Conservation (phyloP, 441 rosid genomes). For the Gossypium gossypioides region DNA sequence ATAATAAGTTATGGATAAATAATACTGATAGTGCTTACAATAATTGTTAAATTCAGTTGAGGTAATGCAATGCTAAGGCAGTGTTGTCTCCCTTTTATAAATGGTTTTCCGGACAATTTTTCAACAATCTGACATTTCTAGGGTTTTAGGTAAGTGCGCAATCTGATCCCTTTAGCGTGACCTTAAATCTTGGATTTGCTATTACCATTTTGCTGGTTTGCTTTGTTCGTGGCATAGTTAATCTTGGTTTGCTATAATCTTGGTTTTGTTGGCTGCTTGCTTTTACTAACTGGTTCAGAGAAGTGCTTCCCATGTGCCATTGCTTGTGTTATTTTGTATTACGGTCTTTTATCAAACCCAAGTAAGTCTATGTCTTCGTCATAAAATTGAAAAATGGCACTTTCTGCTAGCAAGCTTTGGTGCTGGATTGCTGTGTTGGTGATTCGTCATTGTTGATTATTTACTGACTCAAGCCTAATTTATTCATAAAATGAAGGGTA, state of each 20-base stretch:
- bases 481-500: background rate
- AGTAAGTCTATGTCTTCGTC: background rate
- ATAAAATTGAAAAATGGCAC: background rate
- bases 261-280: background rate
- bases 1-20: background rate
- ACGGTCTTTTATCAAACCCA: background rate
- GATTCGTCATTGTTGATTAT: background rate
- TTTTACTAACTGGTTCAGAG: background rate
- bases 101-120: no score
- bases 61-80: background rate
- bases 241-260: background rate
- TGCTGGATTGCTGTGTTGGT: background rate
- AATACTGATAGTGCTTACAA: background rate
- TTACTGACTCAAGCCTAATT: background rate
- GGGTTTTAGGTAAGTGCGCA: background rate
- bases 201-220: background rate
- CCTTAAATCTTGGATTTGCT: background rate
- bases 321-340: background rate
- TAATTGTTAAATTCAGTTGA: background rate
- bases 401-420: background rate
- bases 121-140: background rate
- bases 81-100: background rate
- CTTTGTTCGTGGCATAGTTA: background rate
- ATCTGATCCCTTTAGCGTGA: background rate
- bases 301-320: background rate